phyloP scores from a whole-genome alignment of 192 early-diverging fungal genomes.

The Allomyces javanicus region DNA sequence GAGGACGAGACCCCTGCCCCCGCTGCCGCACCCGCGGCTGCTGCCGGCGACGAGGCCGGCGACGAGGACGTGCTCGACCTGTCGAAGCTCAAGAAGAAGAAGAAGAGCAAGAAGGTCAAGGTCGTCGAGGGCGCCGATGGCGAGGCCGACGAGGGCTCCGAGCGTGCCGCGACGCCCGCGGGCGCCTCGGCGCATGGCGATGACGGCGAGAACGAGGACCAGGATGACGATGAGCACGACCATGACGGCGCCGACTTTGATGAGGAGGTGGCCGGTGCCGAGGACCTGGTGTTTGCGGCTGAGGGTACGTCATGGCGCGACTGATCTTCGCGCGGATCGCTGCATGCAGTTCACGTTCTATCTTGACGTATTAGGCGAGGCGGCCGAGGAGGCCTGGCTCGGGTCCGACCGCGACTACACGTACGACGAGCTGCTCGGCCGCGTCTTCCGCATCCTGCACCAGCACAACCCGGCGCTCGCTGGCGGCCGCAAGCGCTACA shows the following conservation, averaged over 20 bases:
- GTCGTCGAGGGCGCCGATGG: constrained; percentile 16
- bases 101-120: constrained; percentile 28
- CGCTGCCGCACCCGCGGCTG: constrained; percentile 3
- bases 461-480: constrained; percentile 84
- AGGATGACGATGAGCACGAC: constrained; percentile 19
- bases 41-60: constrained; percentile 4
- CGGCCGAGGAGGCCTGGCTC: constrained; percentile 60
- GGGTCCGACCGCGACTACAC: constrained; percentile 81
- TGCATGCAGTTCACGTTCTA: not conserved
- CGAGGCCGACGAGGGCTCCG: constrained; percentile 7
- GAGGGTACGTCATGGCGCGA: constrained; percentile 8
- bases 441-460: constrained; percentile 76
- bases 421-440: constrained; percentile 70
- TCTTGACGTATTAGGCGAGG: constrained; percentile 44
- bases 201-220: constrained; percentile 4
- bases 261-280: constrained; percentile 13
- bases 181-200: not conserved
- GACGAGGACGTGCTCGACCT: constrained; percentile 19
- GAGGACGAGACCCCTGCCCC: constrained; percentile 9
- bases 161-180: constrained; percentile 5
- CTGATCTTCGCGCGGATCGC: not conserved
- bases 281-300: constrained; percentile 15
- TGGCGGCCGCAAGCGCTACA: constrained; percentile 85
- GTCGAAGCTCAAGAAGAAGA: constrained; percentile 36
- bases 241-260: constrained; percentile 11